Evolutionary conservation across 176 grass and related monocot species (phyloP), one percentile per base, ranked within the genome.

Genomic region (Olyra latifolia): DNA sequence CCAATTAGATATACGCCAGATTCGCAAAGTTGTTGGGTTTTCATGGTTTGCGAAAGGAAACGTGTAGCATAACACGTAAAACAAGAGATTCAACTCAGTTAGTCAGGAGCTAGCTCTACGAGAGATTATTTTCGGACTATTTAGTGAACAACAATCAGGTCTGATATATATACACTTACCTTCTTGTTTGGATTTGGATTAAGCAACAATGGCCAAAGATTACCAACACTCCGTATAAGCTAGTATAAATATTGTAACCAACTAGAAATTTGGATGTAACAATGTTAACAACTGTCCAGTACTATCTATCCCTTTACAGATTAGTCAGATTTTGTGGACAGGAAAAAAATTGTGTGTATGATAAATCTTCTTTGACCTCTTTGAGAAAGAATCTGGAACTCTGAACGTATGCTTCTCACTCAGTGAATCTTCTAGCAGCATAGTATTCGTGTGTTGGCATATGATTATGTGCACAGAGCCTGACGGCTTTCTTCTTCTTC

Each of bases 391-490:
- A 49, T 66, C 42, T 57, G 19, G 66, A 38, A 74, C 0, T 47
- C 0, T 47, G 13, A 47, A 47, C 13, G 45, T 58, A 56, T 66
- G 35, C 3, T 43, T 25, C 10, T 47, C 2, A 56, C 5, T 14
- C 0, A 53, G 59, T 69, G 19, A 53, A 58, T 50, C 78, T 70
- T 82, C 30, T 64, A 32, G 27, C 1, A 9, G 43, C 71, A 57
- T 47, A 0, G 12, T 12, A 35, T 58, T 22, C 69, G 24, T 45
- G 65, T 40, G 15, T 28, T 41, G 20, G 42, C 67, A 64, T 77
- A 67, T 52, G 50, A 24, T 30, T 82, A 82, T 82, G 64, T 87
- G 78, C 72, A 82, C 0, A 15, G 14, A 25, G 24, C 58, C 5
- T 1, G 10, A 10, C 47, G n/a, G 56, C 8, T 77, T 72, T 50